These are phyloP conservation scores for Phytophthora pisi DNA, from an alignment of 352 stramenopile species.

Conservation along the genomic window DNA sequence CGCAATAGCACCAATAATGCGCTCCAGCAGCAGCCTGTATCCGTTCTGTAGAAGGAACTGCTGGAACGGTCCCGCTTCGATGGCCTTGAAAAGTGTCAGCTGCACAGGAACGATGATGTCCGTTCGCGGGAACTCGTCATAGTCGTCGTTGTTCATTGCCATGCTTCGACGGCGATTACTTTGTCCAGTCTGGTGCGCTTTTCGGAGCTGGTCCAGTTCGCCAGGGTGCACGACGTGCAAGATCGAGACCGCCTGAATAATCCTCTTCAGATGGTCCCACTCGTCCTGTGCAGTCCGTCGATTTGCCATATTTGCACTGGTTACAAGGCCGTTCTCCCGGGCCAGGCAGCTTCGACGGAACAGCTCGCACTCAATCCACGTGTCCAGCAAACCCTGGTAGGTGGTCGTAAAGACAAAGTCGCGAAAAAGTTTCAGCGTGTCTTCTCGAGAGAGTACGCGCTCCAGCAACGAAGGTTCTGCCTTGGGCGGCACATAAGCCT, in stretches of 20 bases:
- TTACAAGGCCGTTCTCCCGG: conserved; percentile 57
- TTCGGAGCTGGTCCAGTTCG: conserved; percentile 57
- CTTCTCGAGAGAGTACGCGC: conserved; percentile 72
- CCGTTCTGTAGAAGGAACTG: conserved; percentile 77
- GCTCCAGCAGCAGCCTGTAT: conserved; percentile 72
- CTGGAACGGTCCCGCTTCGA: conserved; percentile 79
- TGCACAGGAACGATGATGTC: conserved; percentile 79
- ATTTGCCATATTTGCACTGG: conserved; percentile 29
- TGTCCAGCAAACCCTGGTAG: conserved; percentile 73
- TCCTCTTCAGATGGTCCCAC: conserved; percentile 79
- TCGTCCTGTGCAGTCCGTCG: conserved; percentile 65
- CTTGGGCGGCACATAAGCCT: conserved; percentile 43
- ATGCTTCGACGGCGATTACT: conserved; percentile 72
- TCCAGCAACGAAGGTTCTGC: conserved; percentile 69
- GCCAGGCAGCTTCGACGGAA: conserved; percentile 76
- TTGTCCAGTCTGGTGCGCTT: conserved; percentile 74
- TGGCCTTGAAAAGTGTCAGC: conserved; percentile 79
- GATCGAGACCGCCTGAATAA: conserved; percentile 60
- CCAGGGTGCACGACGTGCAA: conserved; percentile 63
- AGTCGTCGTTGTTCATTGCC: conserved; percentile 59
- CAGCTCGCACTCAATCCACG: conserved; percentile 86
- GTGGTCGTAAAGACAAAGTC: conserved; percentile 75
- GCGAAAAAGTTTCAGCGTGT: conserved; percentile 80
- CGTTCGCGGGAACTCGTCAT: conserved; percentile 72
- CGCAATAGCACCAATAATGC: conserved; percentile 74